Evolutionary conservation across 176 grass and related monocot species (phyloP).

Genomic region (Alopecurus myosuroides): DNA sequence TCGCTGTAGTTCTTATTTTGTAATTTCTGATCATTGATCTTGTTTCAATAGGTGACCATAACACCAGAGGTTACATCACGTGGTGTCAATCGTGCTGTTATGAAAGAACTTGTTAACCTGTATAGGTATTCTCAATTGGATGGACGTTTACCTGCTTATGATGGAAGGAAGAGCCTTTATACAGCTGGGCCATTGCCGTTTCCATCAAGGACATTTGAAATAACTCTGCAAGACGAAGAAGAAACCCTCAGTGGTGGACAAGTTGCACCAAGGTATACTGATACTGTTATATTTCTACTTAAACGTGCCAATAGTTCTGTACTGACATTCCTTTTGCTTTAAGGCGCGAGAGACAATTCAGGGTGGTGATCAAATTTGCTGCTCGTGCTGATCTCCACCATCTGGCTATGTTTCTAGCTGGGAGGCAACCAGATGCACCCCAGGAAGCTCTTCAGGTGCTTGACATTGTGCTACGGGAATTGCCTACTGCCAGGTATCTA

Average conservation of each 20-base stretch:
- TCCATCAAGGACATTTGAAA: slow-evolving; percentile 69
- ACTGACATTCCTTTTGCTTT: slow-evolving; percentile 32
- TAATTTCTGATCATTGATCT: slow-evolving; percentile 8
- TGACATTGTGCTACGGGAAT: slow-evolving; percentile 88
- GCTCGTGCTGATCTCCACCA: slow-evolving; percentile 92
- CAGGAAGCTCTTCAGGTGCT: slow-evolving; percentile 98
- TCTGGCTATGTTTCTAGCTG: slow-evolving; percentile 82
- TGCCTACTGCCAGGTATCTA: slow-evolving; percentile 71
- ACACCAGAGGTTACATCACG: slow-evolving; percentile 75
- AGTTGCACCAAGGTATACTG: slow-evolving; percentile 37
- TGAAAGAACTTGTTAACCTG: slow-evolving; percentile 59
- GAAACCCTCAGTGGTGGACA: slow-evolving; percentile 53
- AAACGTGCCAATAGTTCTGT: not conserved
- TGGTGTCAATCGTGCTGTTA: slow-evolving; percentile 92
- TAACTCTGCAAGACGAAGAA: slow-evolving; percentile 73
- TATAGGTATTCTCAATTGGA: slow-evolving; percentile 60
- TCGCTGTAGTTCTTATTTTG: not conserved
- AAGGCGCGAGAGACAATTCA: slow-evolving; percentile 74
- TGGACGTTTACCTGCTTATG: slow-evolving; percentile 76
- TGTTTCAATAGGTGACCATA: slow-evolving; percentile 63
- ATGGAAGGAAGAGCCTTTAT: slow-evolving; percentile 92
- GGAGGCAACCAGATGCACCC: slow-evolving; percentile 86
- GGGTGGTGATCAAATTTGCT: slow-evolving; percentile 90
- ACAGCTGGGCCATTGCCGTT: slow-evolving; percentile 85
- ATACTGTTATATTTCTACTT: not conserved